These are phyloP conservation scores for Phyllosticta ampelicida DNA, from an alignment of 2,329 filamentous ascomycete genomes.

Conservation along the genomic window DNA sequence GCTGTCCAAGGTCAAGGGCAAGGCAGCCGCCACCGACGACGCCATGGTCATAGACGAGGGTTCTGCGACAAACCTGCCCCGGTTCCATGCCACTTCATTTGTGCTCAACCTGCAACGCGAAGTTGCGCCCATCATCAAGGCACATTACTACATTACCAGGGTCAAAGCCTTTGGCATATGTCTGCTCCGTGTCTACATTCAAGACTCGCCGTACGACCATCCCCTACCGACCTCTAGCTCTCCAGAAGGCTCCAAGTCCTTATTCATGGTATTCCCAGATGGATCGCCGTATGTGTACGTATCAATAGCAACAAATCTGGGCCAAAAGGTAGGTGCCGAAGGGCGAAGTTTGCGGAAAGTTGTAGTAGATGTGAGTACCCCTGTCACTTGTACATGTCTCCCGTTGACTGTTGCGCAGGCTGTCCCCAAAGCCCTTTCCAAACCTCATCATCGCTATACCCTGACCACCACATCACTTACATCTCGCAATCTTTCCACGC, in stretches of 20 bases:
- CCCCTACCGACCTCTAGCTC: constrained; percentile 14
- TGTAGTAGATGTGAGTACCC: constrained; percentile 45
- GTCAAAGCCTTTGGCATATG: constrained; percentile 58
- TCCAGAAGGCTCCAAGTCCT: constrained; percentile 54
- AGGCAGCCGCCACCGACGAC: constrained; percentile 14
- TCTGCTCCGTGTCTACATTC: constrained; percentile 65
- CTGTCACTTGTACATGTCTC: no score
- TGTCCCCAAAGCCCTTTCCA: constrained; percentile 71
- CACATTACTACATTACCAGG: constrained; percentile 71
- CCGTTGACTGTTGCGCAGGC: constrained; percentile 31
- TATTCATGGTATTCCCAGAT: constrained; percentile 76
- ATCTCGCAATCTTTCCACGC: constrained; percentile 58
- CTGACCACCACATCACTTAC: constrained; percentile 57
- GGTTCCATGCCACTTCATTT: constrained; percentile 73
- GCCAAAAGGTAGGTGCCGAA: constrained; percentile 24
- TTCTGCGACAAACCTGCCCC: constrained; percentile 40
- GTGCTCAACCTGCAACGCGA: constrained; percentile 64
- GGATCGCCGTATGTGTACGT: constrained; percentile 66
- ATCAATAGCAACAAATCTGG: constrained; percentile 36
- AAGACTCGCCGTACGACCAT: constrained; percentile 61
- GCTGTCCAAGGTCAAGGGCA: constrained; percentile 27
- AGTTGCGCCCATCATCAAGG: constrained; percentile 68
- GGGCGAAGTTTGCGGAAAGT: constrained; percentile 53
- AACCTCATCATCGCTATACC: constrained; percentile 60
- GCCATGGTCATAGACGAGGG: constrained; percentile 30